Evolutionary conservation across 495 filamentous ascomycete species (phyloP).

Genomic region (Penicillium daleae): DNA sequence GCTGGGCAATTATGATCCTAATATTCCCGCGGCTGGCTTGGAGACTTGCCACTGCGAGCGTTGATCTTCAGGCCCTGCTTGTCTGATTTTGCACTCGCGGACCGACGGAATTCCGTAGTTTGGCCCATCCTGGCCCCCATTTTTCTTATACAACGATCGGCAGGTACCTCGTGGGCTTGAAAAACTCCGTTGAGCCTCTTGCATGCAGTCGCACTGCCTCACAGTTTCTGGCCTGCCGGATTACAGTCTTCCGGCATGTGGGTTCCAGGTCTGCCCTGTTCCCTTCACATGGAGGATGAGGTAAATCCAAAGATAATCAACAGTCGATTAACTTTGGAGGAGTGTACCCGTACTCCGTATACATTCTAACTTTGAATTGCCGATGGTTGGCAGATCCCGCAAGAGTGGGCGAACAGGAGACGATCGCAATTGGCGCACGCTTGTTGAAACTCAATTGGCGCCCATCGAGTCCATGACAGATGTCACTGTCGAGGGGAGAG

Average conservation of each 20-base stretch:
- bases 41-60: not conserved
- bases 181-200: not conserved
- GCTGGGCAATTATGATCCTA: too few relatives aligned
- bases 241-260: not conserved
- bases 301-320: not conserved
- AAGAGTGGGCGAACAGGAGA: conserved; percentile 39
- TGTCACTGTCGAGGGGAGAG: conserved; percentile 12
- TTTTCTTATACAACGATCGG: not conserved
- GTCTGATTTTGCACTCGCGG: not conserved
- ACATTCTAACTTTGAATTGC: conserved; percentile 9
- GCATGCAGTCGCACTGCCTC: not conserved
- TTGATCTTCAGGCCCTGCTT: not conserved
- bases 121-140: not conserved
- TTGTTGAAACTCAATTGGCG: conserved; percentile 48
- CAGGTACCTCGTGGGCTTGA: not conserved
- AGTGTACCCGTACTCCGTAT: conserved; percentile 24
- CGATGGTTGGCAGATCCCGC: conserved; percentile 32
- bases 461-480: conserved; percentile 35
- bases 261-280: not conserved
- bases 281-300: not conserved
- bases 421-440: conserved; percentile 44
- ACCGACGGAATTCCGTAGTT: not conserved
- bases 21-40: not conserved
- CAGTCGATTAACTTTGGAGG: conserved; percentile 3
- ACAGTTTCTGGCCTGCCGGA: not conserved